These are phyloP conservation scores for Alternaria atra DNA, from an alignment of 2,329 filamentous ascomycete genomes.

Conservation along the genomic window DNA sequence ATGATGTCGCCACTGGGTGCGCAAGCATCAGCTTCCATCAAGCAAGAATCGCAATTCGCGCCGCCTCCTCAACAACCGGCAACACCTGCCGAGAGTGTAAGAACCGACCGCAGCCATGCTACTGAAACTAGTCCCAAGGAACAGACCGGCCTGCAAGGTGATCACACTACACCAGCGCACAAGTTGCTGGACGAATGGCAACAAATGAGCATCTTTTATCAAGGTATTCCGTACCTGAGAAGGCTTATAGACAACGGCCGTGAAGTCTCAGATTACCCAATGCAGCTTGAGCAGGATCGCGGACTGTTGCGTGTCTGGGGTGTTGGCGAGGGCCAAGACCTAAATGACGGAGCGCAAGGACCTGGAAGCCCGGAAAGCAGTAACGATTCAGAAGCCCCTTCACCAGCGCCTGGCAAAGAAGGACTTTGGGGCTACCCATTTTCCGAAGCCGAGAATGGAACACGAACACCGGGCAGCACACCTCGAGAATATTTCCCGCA, in stretches of 20 bases:
- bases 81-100: conserved; percentile 47
- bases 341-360: conserved; percentile 58
- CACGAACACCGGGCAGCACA: conserved; percentile 30
- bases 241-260: conserved; percentile 79
- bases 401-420: conserved; percentile 55
- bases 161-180: conserved; percentile 91
- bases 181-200: conserved; percentile 75
- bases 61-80: conserved; percentile 39
- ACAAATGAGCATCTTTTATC: conserved; percentile 63
- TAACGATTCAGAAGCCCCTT: conserved; percentile 51
- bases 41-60: conserved; percentile 37
- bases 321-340: conserved; percentile 76
- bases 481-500: conserved; percentile 42
- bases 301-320: conserved; percentile 80
- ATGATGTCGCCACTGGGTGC: conserved; percentile 40
- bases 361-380: conserved; percentile 46
- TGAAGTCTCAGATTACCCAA: conserved; percentile 68
- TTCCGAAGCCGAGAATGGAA: conserved; percentile 50
- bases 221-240: conserved; percentile 53
- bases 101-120: conserved; percentile 35
- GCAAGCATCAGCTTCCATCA: conserved; percentile 42
- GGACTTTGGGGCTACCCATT: conserved; percentile 60
- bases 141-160: conserved; percentile 70
- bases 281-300: conserved; percentile 76
- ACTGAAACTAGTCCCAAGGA: conserved; percentile 31